phyloP scores from a whole-genome alignment of 805 yeast genomes.

The Jamesozyma lodderae region DNA sequence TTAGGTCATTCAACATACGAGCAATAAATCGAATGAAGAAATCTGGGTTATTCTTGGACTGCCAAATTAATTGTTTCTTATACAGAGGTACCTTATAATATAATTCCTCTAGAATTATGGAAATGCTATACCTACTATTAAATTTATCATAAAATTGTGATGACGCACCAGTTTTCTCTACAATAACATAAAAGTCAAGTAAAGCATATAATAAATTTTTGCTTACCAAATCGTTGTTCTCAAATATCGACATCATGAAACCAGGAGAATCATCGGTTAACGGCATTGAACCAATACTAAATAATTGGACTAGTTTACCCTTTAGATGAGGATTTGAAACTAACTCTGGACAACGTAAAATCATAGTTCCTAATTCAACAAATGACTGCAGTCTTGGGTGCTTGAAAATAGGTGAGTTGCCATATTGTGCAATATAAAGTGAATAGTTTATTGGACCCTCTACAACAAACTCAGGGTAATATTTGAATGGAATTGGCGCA shows the following conservation, averaged over 20 bases:
- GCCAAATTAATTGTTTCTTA: constrained; percentile 56
- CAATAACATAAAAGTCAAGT: constrained; percentile 84
- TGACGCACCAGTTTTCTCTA: constrained; percentile 92
- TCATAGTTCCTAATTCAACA: constrained; percentile 62
- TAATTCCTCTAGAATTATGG: constrained; percentile 69
- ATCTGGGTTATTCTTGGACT: constrained; percentile 60
- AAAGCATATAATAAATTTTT: constrained; percentile 71
- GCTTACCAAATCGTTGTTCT: constrained; percentile 50
- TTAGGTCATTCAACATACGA: constrained; percentile 87
- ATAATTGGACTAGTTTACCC: constrained; percentile 68
- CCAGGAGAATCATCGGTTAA: constrained; percentile 55
- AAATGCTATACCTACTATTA: constrained; percentile 79
- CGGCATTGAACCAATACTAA: constrained; percentile 66
- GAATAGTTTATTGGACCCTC: constrained; percentile 76
- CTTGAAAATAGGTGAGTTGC: constrained; percentile 47
- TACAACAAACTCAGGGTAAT: constrained; percentile 74
- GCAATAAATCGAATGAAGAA: constrained; percentile 91
- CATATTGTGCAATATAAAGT: constrained; percentile 48
- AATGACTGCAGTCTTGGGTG: constrained; percentile 47
- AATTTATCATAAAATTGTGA: constrained; percentile 95
- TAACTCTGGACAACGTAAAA: constrained; percentile 75
- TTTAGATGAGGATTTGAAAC: constrained; percentile 92
- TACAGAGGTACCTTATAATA: constrained; percentile 64
- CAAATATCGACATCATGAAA: constrained; percentile 58
- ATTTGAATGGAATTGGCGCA: constrained; percentile 70